These are phyloP conservation scores for Lentinus brumalis DNA, from an alignment of 768 basidiomycete genomes.

Conservation along the genomic window DNA sequence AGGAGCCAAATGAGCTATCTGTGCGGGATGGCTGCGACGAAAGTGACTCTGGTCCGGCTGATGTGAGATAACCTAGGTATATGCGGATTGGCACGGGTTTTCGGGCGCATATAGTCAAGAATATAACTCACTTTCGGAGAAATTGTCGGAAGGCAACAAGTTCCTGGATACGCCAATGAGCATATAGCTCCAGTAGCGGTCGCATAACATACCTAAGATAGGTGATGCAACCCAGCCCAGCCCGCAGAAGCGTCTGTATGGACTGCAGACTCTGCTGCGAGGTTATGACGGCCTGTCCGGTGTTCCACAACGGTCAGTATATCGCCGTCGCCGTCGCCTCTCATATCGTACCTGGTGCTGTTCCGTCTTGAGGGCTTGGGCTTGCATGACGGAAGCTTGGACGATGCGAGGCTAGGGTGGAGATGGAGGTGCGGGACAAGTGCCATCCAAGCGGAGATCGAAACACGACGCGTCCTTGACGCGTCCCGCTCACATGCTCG, in stretches of 20 bases:
- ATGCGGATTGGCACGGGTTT: not conserved
- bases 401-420: not conserved
- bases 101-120: slow-evolving; percentile 10
- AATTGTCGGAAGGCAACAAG: slow-evolving; percentile 78
- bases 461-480: slow-evolving; percentile 22
- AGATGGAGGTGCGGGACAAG: not conserved
- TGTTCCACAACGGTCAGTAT: not conserved
- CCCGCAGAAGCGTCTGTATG: slow-evolving; percentile 70
- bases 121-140: slow-evolving; percentile 55
- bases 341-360: slow-evolving; percentile 28
- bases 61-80: slow-evolving; percentile 54
- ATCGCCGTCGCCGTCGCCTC: not conserved
- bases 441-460: slow-evolving; percentile 10
- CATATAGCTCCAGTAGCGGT: slow-evolving; percentile 11
- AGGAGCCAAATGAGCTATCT: slow-evolving; percentile 41
- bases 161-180: slow-evolving; percentile 47
- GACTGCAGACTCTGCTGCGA: slow-evolving; percentile 66
- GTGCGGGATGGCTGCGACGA: slow-evolving; percentile 33
- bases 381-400: slow-evolving; percentile 37
- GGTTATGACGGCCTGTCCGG: slow-evolving; percentile 30
- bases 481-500: slow-evolving; percentile 26
- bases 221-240: slow-evolving; percentile 75
- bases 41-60: slow-evolving; percentile 36
- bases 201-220: slow-evolving; percentile 57
- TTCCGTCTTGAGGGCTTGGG: slow-evolving; percentile 33